Conservation (phyloP, 2,329 filamentous ascomycete species). For the Talaromyces sp. region DNA sequence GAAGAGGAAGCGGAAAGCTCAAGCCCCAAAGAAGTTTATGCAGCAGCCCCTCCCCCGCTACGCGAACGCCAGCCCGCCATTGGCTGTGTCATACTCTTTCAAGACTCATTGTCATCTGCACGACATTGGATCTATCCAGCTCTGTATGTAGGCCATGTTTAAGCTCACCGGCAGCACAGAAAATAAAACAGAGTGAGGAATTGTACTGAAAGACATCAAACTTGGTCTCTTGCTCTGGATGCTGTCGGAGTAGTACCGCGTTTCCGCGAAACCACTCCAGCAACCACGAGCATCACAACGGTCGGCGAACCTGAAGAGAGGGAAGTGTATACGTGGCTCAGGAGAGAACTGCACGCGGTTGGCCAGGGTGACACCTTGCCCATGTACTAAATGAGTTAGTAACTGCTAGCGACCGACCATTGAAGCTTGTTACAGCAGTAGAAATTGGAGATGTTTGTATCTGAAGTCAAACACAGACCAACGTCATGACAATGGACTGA, state of each 20-base stretch:
- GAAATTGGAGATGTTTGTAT: background rate
- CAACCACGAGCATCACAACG: background rate
- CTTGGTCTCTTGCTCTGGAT: too few relatives aligned
- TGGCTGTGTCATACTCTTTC: background rate
- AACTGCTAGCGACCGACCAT: background rate
- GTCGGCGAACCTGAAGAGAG: background rate
- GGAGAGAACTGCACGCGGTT: background rate
- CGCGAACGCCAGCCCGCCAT: background rate
- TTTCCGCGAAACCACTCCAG: background rate
- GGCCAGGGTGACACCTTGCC: background rate
- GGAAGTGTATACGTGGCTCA: background rate
- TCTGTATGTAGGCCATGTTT: background rate
- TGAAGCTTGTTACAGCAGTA: background rate
- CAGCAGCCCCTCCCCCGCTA: slow-evolving; percentile 6
- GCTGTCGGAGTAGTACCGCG: background rate
- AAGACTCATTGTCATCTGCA: background rate
- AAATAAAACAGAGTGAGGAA: too few relatives aligned
- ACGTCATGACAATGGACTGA: background rate
- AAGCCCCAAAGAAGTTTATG: slow-evolving; percentile 3
- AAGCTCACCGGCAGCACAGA: too few relatives aligned
- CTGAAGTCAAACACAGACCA: background rate
- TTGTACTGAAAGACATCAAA: too few relatives aligned
- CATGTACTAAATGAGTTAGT: background rate
- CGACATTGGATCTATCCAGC: background rate
- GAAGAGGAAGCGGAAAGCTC: background rate